Base-by-base conservation (phyloP, 2,329 filamentous ascomycete species). In the Curvularia spicifera region DNA sequence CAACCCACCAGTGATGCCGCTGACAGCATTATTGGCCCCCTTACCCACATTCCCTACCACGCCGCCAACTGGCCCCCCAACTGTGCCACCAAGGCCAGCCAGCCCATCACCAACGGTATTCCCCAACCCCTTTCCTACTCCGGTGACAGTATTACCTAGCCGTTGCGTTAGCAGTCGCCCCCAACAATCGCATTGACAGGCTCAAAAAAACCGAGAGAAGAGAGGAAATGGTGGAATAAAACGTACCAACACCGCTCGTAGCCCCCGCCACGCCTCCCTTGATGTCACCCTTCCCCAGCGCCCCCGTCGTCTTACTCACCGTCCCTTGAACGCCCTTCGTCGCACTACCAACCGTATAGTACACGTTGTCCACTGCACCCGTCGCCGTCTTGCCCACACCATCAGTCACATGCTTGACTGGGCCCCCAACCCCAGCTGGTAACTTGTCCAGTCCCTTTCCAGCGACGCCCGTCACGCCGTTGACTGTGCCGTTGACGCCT, bases 21-120 rank as follows among this genome's bases (percentile, higher is more conserved):
- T 68, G 1, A 80, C 77, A 7, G 78, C 77, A 57, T 79, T 74
- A 3, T 74, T 75, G 4, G 78, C 74, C 2, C 79, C 73, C 51
- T 79, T 80, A 1, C 78, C 78, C 2, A 80, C 75, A 18, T 78
- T 78, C 35, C 75, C 72, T 13, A 81, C 77, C 10, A 79, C 71
- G 42, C 75, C 75, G 4, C 79, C 79, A 4, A 77, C 70, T 2
- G 78, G 77, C 0, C 75, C 75, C 2, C 75, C 76, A 9, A 78
- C 58, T 53, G 78, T 67, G 67, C 60, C 61, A 4, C 75, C 74
- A 13, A 78, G 71, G 2, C 77, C 78, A 8, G 76, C 77, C 2
- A 79, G 76, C 9, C 69, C 77, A 54, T 74, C 73, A 4, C 74
- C 71, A 15, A 79, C 70, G 1, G 75, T 77, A 35, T 71, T 59